Conservation (phyloP, 495 filamentous ascomycete genomes). For the Penicillium soppii region DNA sequence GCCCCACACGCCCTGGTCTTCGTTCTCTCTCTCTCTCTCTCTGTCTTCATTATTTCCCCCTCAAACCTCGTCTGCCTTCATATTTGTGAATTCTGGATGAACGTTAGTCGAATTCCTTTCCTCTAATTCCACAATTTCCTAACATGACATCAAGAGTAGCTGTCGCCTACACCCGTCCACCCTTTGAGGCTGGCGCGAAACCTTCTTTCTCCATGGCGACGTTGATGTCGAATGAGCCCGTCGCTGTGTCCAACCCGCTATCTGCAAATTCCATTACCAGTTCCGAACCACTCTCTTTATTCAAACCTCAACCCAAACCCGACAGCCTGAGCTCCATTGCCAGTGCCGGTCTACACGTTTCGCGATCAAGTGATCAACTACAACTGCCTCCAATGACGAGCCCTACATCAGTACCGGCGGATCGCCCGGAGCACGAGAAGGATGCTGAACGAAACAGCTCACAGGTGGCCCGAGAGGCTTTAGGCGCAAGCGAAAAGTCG, state of each 20-base stretch:
- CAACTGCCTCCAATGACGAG: conserved; percentile 35
- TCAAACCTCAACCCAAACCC: conserved; percentile 39
- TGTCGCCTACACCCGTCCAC: conserved; percentile 55
- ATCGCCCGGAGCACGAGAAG: conserved; percentile 37
- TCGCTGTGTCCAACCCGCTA: conserved; percentile 40
- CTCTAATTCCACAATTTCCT: conserved; percentile 21
- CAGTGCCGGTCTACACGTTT: conserved; percentile 46
- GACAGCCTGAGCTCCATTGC: conserved; percentile 48
- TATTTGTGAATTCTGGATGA: conserved; percentile 15
- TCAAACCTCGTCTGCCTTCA: conserved; percentile 10
- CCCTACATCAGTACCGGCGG: conserved; percentile 25
- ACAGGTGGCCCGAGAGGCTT: conserved; percentile 45
- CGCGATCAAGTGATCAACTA: conserved; percentile 34
- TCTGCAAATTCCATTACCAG: conserved; percentile 30
- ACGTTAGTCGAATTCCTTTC: conserved; percentile 14
- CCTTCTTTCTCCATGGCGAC: conserved; percentile 45
- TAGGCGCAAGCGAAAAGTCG: conserved; percentile 44
- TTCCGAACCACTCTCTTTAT: conserved; percentile 33
- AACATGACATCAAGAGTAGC: conserved; percentile 69
- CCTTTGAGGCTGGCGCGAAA: conserved; percentile 35
- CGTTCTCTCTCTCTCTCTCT: conserved; percentile 15
- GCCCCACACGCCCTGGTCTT: conserved; percentile 43
- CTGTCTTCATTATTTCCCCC: too few relatives aligned
- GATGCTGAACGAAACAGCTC: conserved; percentile 41
- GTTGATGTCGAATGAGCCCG: conserved; percentile 47